Conservation (phyloP, 2,329 filamentous ascomycete species). For the Graphiopsis chlorocephala region DNA sequence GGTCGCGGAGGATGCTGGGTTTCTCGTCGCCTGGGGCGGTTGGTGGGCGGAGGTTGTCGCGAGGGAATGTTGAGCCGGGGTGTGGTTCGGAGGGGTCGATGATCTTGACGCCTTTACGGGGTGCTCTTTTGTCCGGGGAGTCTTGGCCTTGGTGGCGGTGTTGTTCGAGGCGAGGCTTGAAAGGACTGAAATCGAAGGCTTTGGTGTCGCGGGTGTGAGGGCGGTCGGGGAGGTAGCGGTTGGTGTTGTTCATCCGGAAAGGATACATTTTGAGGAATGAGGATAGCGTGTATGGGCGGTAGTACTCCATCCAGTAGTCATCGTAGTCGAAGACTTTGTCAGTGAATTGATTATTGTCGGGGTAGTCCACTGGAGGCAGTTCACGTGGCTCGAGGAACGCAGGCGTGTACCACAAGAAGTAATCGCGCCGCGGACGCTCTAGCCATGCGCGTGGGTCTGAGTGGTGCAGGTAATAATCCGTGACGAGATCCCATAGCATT, state of each 20-base stretch:
- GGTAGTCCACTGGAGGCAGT: conserved; percentile 50
- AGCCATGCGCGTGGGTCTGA: conserved; percentile 74
- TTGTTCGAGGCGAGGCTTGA: conserved; percentile 62
- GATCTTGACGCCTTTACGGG: conserved; percentile 67
- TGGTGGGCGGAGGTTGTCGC: conserved; percentile 6
- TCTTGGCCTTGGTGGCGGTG: conserved; percentile 51
- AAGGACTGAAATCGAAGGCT: conserved; percentile 82
- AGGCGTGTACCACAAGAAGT: conserved; percentile 86
- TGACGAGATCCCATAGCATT: conserved; percentile 93
- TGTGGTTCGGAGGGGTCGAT: conserved; percentile 51
- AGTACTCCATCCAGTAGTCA: conserved; percentile 98
- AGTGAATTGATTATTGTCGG: not conserved
- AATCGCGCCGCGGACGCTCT: conserved; percentile 61
- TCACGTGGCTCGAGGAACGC: conserved; percentile 63
- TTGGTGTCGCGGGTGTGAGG: conserved; percentile 57
- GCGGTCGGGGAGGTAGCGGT: conserved; percentile 76
- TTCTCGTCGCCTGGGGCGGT: conserved; percentile 27
- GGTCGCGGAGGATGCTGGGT: conserved; percentile 41
- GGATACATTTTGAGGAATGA: conserved; percentile 90
- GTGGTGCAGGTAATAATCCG: conserved; percentile 95
- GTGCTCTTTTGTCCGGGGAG: conserved; percentile 58
- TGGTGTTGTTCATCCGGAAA: conserved; percentile 86
- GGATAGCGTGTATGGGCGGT: conserved; percentile 81
- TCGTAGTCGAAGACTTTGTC: conserved; percentile 60
- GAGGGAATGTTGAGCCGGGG: not conserved